phyloP scores from a whole-genome alignment of 495 filamentous ascomycete genomes.

The Hyaloscypha hepaticicola region DNA sequence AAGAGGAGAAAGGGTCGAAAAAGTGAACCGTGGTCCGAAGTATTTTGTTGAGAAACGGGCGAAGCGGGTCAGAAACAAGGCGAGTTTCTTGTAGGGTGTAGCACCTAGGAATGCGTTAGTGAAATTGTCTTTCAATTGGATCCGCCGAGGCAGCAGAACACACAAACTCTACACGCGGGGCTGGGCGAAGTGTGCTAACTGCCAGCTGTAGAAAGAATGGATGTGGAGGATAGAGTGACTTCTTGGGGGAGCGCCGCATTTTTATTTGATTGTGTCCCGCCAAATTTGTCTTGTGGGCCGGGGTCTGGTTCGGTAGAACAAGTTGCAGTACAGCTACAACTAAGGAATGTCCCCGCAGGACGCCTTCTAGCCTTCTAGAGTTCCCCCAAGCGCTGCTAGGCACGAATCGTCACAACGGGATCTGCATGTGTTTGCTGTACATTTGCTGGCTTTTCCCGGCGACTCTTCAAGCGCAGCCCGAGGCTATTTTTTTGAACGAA shows the following conservation, averaged over 20 bases:
- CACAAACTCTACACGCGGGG: neutral
- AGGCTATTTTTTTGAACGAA: neutral
- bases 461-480: neutral
- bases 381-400: neutral
- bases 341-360: neutral
- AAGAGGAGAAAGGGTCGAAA: neutral
- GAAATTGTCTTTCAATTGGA: neutral
- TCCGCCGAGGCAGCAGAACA: neutral
- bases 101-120: neutral
- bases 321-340: neutral
- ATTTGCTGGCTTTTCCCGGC: neutral
- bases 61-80: neutral
- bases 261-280: neutral
- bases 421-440: neutral
- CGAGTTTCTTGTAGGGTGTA: slow-evolving; percentile 3
- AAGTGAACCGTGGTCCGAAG: slow-evolving; percentile 6
- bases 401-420: neutral
- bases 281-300: neutral
- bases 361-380: neutral
- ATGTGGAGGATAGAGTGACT: neutral
- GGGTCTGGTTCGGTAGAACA: slow-evolving; percentile 3
- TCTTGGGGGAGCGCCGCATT: neutral
- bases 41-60: slow-evolving; percentile 14
- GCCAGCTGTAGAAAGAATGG: neutral
- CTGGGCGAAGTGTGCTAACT: neutral